Evolutionary conservation across 2,329 filamentous ascomycete genomes (phyloP).

Genomic region (Sporothrix euskadiensis): DNA sequence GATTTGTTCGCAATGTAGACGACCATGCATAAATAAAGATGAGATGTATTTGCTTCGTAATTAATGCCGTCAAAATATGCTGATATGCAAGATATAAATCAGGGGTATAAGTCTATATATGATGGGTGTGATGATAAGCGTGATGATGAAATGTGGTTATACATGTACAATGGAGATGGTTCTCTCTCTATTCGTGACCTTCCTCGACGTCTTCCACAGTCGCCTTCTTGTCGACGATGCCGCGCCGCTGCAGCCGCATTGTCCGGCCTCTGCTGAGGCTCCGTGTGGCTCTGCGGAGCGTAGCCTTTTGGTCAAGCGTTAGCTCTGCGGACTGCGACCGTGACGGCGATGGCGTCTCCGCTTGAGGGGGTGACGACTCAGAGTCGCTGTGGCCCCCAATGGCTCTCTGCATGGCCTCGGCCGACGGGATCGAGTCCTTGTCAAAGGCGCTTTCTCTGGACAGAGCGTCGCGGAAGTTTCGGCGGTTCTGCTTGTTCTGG

Average conservation of each 20-base stretch:
- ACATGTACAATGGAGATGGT: background rate
- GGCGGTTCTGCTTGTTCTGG: background rate
- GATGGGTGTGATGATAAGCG: background rate
- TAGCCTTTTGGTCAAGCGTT: background rate
- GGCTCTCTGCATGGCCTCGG: background rate
- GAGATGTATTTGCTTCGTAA: conserved; percentile 14
- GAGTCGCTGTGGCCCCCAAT: background rate
- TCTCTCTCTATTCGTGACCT: background rate
- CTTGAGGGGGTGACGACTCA: background rate
- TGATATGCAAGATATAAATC: conserved; percentile 16
- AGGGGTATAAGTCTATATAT: conserved; percentile 21
- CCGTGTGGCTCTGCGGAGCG: background rate
- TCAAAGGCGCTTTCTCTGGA: background rate
- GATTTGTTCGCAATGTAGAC: background rate
- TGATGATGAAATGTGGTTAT: background rate
- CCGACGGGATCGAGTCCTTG: background rate
- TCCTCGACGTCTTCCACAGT: background rate
- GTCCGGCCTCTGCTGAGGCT: background rate
- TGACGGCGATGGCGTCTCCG: background rate
- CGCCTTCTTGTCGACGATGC: background rate
- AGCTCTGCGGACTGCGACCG: background rate
- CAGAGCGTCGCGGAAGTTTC: background rate
- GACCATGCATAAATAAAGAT: background rate
- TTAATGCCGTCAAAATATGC: conserved; percentile 16
- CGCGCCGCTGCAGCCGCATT: background rate